phyloP scores from a whole-genome alignment of 2,329 filamentous ascomycete genomes.

The Seiridium unicorne region DNA sequence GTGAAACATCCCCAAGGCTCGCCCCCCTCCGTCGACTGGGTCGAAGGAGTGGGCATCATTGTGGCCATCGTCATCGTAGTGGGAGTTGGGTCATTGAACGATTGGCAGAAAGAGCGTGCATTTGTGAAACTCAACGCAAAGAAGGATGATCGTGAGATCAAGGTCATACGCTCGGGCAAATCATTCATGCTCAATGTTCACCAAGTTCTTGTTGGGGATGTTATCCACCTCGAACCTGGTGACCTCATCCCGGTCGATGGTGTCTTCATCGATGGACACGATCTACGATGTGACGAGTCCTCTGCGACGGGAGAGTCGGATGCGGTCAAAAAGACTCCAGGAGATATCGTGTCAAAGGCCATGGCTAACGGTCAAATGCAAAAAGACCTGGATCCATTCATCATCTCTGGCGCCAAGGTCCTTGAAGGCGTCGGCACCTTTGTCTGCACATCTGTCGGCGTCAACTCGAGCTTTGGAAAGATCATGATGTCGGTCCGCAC shows the following conservation, averaged over 20 bases:
- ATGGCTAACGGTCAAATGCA: slow-evolving; percentile 50
- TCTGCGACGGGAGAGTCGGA: slow-evolving; percentile 70
- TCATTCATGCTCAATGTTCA: slow-evolving; percentile 58
- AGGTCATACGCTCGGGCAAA: slow-evolving; percentile 64
- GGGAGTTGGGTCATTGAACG: slow-evolving; percentile 57
- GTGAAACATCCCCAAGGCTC: slow-evolving; percentile 36
- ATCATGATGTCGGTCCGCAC: slow-evolving; percentile 55
- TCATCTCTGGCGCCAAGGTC: slow-evolving; percentile 56
- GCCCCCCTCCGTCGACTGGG: slow-evolving; percentile 53
- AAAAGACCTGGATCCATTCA: slow-evolving; percentile 60
- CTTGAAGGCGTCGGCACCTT: slow-evolving; percentile 54
- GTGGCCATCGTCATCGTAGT: slow-evolving; percentile 62
- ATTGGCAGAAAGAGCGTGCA: slow-evolving; percentile 62
- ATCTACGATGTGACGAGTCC: slow-evolving; percentile 68
- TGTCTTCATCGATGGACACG: slow-evolving; percentile 62
- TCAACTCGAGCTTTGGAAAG: slow-evolving; percentile 53
- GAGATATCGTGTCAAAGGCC: slow-evolving; percentile 55
- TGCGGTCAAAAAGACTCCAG: slow-evolving; percentile 62
- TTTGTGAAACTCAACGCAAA: slow-evolving; percentile 57
- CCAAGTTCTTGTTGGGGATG: slow-evolving; percentile 64
- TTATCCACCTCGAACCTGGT: slow-evolving; percentile 66
- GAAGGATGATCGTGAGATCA: slow-evolving; percentile 62
- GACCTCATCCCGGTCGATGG: slow-evolving; percentile 68
- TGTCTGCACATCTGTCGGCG: slow-evolving; percentile 52
- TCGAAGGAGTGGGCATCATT: slow-evolving; percentile 62